Percentiles rank a stretch among this genome's conserved stretches.
phyloP scores from a whole-genome alignment of 805 yeast genomes.

The Crinitomyces ghanaensis region DNA sequence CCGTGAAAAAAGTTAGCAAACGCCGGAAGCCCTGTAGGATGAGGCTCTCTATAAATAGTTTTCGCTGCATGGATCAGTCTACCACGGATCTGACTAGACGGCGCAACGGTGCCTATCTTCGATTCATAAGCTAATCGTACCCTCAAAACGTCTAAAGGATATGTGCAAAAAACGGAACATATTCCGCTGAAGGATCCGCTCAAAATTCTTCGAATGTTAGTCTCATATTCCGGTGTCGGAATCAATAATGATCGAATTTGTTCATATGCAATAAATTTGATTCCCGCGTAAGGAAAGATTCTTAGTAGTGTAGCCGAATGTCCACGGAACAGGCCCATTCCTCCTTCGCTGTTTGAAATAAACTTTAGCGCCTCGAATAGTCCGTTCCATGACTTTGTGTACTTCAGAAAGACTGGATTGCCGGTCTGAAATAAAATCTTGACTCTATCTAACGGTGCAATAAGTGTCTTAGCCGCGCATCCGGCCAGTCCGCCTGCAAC shows the following conservation, averaged over 20 bases:
- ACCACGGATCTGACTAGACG: slow-evolving; percentile 8
- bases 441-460: slow-evolving; percentile 92
- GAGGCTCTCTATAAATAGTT: slow-evolving; percentile 21
- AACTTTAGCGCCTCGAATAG: slow-evolving; percentile 57
- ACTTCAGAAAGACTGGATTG: slow-evolving; percentile 75
- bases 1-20: slow-evolving; percentile 78
- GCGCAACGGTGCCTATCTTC: neutral
- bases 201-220: slow-evolving; percentile 64
- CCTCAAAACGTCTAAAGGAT: slow-evolving; percentile 83
- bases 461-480: slow-evolving; percentile 85
- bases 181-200: slow-evolving; percentile 91
- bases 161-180: slow-evolving; percentile 74
- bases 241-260: slow-evolving; percentile 74
- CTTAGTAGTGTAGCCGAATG: slow-evolving; percentile 87
- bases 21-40: slow-evolving; percentile 8
- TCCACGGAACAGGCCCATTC: slow-evolving; percentile 80
- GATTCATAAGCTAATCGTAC: slow-evolving; percentile 80
- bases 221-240: slow-evolving; percentile 63
- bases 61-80: slow-evolving; percentile 19
- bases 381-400: slow-evolving; percentile 71
- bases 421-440: slow-evolving; percentile 92
- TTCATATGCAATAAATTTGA: slow-evolving; percentile 92
- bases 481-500: slow-evolving; percentile 95
- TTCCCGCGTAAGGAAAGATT: slow-evolving; percentile 94
- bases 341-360: slow-evolving; percentile 61